Evolutionary conservation across 805 yeast genomes (phyloP), one percentile per base, ranked within the genome.

Genomic region (Candida maltosa): DNA sequence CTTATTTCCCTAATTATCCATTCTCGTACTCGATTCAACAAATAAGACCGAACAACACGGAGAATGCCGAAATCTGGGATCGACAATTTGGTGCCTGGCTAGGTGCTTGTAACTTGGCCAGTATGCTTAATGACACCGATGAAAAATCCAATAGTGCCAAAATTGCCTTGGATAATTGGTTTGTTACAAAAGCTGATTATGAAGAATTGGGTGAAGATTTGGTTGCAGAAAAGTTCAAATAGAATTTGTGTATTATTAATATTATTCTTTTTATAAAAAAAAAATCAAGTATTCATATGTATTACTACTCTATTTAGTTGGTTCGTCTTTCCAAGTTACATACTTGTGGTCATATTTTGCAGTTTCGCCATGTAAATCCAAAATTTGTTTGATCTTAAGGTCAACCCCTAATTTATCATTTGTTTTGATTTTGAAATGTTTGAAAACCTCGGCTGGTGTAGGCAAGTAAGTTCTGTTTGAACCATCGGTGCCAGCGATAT

Each of bases 61-160:
- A 50, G 15, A 56, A 58, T 23, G 65, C 58, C 31, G 68, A 63
- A 20, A 45, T 51, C 12, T 64, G 69, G 48, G 87, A 82, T 41
- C 69, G 80, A 42, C 75, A 69, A 42, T 74, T 68, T 44, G 76
- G 81, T 32, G 66, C 74, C 16, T 81, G 88, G 88, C 60, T 80
- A 20, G 88, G 88, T n/a, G 87, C 87, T 1, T 74, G 80, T 38
- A 78, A 79, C 42, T 67, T 82, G 45, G 78, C 83, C 10, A 70
- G 75, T 29, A 70, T 78, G 67, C 75, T 81, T 32, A 80, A 78
- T 38, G 79, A 70, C 25, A 48, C 46, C 24, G 43, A 40, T 26
- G 56, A 49, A 12, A 49, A 51, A 18, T 39, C 52, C 2, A 51
- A 52, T 37, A 45, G 56, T 22, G 56, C 48, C 32, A 58, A 55